phyloP scores from a whole-genome alignment of 2,329 filamentous ascomycete species.

The Hymenoscyphus fraxineus region DNA sequence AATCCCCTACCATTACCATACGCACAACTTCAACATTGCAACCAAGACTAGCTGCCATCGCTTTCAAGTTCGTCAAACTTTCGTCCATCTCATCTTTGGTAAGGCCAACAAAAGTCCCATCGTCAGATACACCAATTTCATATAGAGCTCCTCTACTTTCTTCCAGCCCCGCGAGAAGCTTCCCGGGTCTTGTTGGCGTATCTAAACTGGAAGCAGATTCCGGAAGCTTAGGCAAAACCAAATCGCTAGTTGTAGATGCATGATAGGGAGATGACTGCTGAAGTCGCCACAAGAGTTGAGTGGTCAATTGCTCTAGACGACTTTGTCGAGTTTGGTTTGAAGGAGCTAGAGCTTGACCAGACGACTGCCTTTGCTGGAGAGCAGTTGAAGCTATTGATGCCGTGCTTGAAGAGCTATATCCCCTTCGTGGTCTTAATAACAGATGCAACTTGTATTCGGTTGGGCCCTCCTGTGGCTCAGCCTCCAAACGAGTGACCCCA shows the following conservation, averaged over 20 bases:
- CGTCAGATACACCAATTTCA: constrained; percentile 93
- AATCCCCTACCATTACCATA: constrained; percentile 79
- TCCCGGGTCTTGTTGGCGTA: constrained; percentile 46
- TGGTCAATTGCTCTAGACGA: constrained; percentile 85
- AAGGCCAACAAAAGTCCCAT: constrained; percentile 84
- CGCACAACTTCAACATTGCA: constrained; percentile 79
- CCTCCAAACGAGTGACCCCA: constrained; percentile 71
- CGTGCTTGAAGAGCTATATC: constrained; percentile 70
- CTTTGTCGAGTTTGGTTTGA: constrained; percentile 70
- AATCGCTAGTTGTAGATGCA: constrained; percentile 69
- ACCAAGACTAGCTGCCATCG: constrained; percentile 90
- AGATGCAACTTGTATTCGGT: constrained; percentile 97
- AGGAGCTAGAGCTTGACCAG: constrained; percentile 23
- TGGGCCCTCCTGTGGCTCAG: constrained; percentile 90
- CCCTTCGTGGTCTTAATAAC: constrained; percentile 71
- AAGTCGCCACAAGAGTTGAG: constrained; percentile 88
- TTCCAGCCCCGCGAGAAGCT: constrained; percentile 74
- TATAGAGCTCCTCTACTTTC: constrained; percentile 92
- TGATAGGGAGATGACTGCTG: constrained; percentile 94
- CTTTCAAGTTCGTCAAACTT: constrained; percentile 76
- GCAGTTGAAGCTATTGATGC: constrained; percentile 42
- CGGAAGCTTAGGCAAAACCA: constrained; percentile 72
- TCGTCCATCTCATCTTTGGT: constrained; percentile 90
- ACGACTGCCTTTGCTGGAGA: constrained; percentile 23
- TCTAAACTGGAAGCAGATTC: constrained; percentile 52